Evolutionary conservation across 768 basidiomycete species (phyloP).

Genomic region (Mycena floridula): DNA sequence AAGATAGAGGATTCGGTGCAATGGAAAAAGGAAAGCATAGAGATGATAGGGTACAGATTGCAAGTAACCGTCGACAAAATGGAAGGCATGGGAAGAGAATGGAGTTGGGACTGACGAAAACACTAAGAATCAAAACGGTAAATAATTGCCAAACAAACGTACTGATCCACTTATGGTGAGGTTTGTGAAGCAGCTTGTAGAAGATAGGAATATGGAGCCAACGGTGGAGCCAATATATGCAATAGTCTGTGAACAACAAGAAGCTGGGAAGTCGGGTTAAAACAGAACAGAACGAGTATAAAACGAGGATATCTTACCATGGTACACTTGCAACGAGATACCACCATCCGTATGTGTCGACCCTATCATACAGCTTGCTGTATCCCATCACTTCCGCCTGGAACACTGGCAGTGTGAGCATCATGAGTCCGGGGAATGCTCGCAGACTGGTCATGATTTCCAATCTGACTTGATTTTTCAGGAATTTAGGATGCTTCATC

Average conservation of each 20-base stretch:
- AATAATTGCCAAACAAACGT: constrained; percentile 25
- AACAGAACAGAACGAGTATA: constrained; percentile 17
- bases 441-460: constrained; percentile 75
- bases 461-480: constrained; percentile 75
- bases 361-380: constrained; percentile 68
- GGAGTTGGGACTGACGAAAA: constrained; percentile 98
- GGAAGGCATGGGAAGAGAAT: constrained; percentile 96
- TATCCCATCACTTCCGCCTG: constrained; percentile 85
- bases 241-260: constrained; percentile 84
- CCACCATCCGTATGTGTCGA: constrained; percentile 73
- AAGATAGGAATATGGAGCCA: constrained; percentile 76
- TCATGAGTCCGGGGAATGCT: constrained; percentile 77
- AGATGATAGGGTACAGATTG: constrained; percentile 96
- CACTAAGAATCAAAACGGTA: no score
- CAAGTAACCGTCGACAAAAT: constrained; percentile 89
- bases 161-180: constrained; percentile 99
- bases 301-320: constrained; percentile 44
- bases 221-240: constrained; percentile 97
- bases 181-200: constrained; percentile 93
- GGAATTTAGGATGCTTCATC: constrained; percentile 92
- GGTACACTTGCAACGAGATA: constrained; percentile 66
- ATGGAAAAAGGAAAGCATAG: constrained; percentile 84
- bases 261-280: constrained; percentile 41
- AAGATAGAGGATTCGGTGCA: constrained; percentile 82
- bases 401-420: constrained; percentile 93